Evolutionary conservation across 2,329 filamentous ascomycete genomes (phyloP), one percentile per base, ranked within the genome.

Genomic region (Hortaea werneckii): DNA sequence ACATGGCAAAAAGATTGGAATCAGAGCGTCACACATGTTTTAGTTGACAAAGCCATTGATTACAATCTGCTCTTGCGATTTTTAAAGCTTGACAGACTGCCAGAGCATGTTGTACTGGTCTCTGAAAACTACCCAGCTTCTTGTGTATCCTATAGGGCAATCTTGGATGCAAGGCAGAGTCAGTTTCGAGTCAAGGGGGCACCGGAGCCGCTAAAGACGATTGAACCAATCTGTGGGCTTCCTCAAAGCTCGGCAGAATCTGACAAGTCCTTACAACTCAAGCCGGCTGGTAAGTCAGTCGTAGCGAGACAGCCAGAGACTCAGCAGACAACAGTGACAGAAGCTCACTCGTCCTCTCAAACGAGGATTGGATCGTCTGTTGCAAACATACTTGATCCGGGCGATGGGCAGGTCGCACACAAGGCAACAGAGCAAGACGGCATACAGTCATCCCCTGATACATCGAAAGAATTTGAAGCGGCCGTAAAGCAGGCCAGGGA

Each of bases 31-130:
- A 94, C 84, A 0, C 87, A 95, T 65, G 69, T 94, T 41, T 74
- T 96, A 48, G 82, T 87, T 1, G 89, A 95, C 59, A 82, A 79
- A 52, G 66, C 66, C 1, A 66, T 92, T 42, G 68, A 68, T 0
- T 89, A 80, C 58, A 65, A 72, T 4, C 77, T 88, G 46, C 69
- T 94, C 5, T 62, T 81, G 45, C 69, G 66, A 8, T 72, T 77
- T 50, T 60, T 87, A 4, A 72, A 74, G 46, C 29, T 70, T 5
- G 63, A 70, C 3, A 52, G 54, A 2, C 55, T 80, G 41, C 73
- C 77, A 20, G 60, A 67, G 5, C 57, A 64, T n/a, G 60, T 78
- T 9, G 55, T 72, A 1, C 55, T 94, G 3, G 68, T 71, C 6
- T 65, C 64, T 28, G 67, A 74, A 29, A 61, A 62, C 5, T 73